phyloP scores from a whole-genome alignment of 2,329 filamentous ascomycete genomes.

The Hypoxylon sp. region DNA sequence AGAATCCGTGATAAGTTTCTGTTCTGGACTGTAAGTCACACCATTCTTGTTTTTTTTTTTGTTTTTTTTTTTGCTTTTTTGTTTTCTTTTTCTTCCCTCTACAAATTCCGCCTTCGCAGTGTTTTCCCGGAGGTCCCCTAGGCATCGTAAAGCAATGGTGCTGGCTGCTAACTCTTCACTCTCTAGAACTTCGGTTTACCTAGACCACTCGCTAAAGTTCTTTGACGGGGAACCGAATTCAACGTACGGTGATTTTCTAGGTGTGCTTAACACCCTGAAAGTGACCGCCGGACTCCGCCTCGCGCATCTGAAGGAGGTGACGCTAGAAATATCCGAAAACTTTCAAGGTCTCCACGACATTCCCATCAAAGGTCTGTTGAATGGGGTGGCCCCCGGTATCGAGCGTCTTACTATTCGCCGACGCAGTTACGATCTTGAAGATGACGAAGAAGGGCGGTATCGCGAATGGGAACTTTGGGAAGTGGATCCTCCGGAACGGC shows the following conservation, averaged over 20 bases:
- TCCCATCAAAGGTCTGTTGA: not conserved
- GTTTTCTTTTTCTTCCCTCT: too few species aligned
- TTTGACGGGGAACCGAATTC: too few species aligned
- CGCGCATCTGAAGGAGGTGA: not conserved
- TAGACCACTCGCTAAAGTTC: too few species aligned
- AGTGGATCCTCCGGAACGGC: not conserved
- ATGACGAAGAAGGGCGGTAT: too few species aligned
- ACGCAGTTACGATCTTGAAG: not conserved
- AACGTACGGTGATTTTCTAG: too few species aligned
- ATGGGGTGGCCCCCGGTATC: not conserved
- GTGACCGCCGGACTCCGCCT: too few species aligned
- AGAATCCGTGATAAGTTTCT: not conserved
- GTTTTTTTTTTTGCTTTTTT: not conserved
- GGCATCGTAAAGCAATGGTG: too few species aligned
- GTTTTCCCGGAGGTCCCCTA: too few species aligned
- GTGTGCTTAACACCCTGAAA: too few species aligned
- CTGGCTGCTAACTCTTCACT: not conserved
- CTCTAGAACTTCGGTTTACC: not conserved
- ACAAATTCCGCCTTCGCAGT: too few species aligned
- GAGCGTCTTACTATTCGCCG: not conserved
- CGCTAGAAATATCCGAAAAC: not conserved
- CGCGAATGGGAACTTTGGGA: too few species aligned
- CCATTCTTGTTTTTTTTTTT: not conserved
- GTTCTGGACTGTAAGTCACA: not conserved
- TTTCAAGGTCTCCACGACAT: not conserved